Percentiles rank a stretch among this genome's conserved stretches.
Conservation (phyloP, 805 yeast genomes). For the Ogataea populi-albae region DNA sequence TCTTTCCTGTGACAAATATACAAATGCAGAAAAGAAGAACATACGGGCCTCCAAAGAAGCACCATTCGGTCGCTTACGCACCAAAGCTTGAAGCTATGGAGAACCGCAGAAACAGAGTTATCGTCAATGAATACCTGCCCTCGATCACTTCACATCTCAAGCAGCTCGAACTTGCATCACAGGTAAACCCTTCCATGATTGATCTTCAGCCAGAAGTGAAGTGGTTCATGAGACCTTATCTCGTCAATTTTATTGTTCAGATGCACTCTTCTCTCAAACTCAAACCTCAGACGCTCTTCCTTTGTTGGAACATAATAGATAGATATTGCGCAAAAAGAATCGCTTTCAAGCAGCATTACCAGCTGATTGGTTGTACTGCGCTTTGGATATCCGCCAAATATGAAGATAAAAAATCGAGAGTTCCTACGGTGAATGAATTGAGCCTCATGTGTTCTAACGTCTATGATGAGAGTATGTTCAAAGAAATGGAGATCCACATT, state of each 20-base stretch:
- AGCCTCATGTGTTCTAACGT: slow-evolving; percentile 57
- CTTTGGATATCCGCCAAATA: slow-evolving; percentile 89
- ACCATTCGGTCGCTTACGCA: slow-evolving; percentile 34
- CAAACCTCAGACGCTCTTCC: slow-evolving; percentile 65
- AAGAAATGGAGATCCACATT: slow-evolving; percentile 46
- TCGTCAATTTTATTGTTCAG: slow-evolving; percentile 79
- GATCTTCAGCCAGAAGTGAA: slow-evolving; percentile 86
- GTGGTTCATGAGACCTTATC: slow-evolving; percentile 65
- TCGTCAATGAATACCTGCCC: slow-evolving; percentile 41
- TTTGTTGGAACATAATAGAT: slow-evolving; percentile 75
- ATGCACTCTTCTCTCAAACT: slow-evolving; percentile 55
- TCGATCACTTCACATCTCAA: slow-evolving; percentile 40
- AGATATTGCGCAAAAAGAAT: slow-evolving; percentile 87
- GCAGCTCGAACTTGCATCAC: slow-evolving; percentile 37
- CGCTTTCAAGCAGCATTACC: slow-evolving; percentile 81
- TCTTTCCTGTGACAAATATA: no score
- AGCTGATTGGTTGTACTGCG: slow-evolving; percentile 86
- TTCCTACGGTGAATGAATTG: slow-evolving; percentile 54
- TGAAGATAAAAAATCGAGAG: slow-evolving; percentile 58
- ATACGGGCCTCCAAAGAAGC: slow-evolving; percentile 36
- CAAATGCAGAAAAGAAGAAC: slow-evolving; percentile 19
- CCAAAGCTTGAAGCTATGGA: slow-evolving; percentile 46
- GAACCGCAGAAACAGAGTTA: slow-evolving; percentile 40
- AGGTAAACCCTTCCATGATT: slow-evolving; percentile 53
- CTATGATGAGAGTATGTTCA: slow-evolving; percentile 47